These are phyloP conservation scores for Prunus fruticosa DNA, from an alignment of 306 rosid species.

Conservation along the genomic window DNA sequence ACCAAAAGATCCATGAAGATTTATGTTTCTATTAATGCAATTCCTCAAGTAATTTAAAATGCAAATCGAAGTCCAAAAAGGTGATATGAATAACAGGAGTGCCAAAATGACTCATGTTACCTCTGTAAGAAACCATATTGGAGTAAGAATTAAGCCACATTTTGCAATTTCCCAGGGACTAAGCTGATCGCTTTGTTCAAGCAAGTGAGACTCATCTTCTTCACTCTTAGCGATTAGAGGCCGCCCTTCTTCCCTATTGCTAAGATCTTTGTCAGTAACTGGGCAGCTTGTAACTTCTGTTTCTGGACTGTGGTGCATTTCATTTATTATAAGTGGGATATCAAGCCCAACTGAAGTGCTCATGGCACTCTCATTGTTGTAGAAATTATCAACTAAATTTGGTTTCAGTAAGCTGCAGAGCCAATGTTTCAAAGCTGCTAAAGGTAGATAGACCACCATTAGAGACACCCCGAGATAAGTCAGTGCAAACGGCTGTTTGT, in stretches of 20 bases:
- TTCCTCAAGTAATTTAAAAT: not conserved
- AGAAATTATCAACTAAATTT: constrained; percentile 17
- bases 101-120: constrained; percentile 29
- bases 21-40: not conserved
- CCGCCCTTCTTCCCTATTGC: constrained; percentile 55
- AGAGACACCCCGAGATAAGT: constrained; percentile 67
- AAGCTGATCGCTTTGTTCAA: constrained; percentile 23
- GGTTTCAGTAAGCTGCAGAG: constrained; percentile 29
- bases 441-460: constrained; percentile 54
- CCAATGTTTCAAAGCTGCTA: constrained; percentile 53
- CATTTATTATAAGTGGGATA: constrained; percentile 34
- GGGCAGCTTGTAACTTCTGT: constrained; percentile 21
- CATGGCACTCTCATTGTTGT: constrained; percentile 1
- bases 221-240: constrained; percentile 27
- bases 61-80: not conserved
- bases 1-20: not conserved
- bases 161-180: constrained; percentile 55
- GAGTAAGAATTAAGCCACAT: constrained; percentile 58
- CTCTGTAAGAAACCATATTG: constrained; percentile 74
- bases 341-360: constrained; percentile 27
- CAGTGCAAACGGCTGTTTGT: constrained; percentile 69
- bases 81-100: not conserved
- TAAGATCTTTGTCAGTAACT: constrained; percentile 38
- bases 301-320: constrained; percentile 21
- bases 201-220: constrained; percentile 33